Evolutionary conservation across 108 stramenopile species (phyloP).

Genomic region (Parietichytrium sp.): DNA sequence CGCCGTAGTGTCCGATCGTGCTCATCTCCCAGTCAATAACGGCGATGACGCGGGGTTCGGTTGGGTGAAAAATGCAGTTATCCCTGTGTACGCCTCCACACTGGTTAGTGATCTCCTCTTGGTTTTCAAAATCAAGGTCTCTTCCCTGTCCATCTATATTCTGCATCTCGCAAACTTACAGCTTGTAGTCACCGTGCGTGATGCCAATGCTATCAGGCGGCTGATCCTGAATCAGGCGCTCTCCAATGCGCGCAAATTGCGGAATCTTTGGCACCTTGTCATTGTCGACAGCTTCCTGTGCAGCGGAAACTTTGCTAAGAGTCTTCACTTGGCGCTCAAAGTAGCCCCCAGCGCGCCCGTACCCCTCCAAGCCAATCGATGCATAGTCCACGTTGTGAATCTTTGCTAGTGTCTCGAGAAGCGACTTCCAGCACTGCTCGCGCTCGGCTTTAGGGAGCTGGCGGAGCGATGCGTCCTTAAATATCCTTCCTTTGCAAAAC

Average conservation of each 20-base stretch:
- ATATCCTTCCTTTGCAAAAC: slow-evolving; percentile 82
- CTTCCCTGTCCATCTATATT: background rate
- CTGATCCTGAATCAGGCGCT: slow-evolving; percentile 42
- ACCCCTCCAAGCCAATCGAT: slow-evolving; percentile 67
- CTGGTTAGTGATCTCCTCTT: background rate
- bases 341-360: slow-evolving; percentile 66
- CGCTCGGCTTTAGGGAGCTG: slow-evolving; percentile 60
- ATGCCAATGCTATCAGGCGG: slow-evolving; percentile 64
- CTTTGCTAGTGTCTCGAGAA: slow-evolving; percentile 69
- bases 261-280: slow-evolving; percentile 2
- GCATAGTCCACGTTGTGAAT: slow-evolving; percentile 52
- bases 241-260: background rate
- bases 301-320: background rate
- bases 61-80: slow-evolving; percentile 88
- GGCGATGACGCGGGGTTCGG: slow-evolving; percentile 78
- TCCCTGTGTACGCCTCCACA: slow-evolving; percentile 48
- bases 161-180: slow-evolving; percentile 41
- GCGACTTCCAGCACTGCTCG: slow-evolving; percentile 65
- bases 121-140: background rate
- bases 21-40: slow-evolving; percentile 94
- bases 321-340: slow-evolving; percentile 44
- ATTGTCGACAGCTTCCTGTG: slow-evolving; percentile 17
- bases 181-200: slow-evolving; percentile 91
- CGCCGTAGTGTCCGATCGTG: slow-evolving; percentile 83
- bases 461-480: slow-evolving; percentile 82